Base-by-base conservation (phyloP, 2,329 filamentous ascomycete genomes). In the Escovopsis sp. region DNA sequence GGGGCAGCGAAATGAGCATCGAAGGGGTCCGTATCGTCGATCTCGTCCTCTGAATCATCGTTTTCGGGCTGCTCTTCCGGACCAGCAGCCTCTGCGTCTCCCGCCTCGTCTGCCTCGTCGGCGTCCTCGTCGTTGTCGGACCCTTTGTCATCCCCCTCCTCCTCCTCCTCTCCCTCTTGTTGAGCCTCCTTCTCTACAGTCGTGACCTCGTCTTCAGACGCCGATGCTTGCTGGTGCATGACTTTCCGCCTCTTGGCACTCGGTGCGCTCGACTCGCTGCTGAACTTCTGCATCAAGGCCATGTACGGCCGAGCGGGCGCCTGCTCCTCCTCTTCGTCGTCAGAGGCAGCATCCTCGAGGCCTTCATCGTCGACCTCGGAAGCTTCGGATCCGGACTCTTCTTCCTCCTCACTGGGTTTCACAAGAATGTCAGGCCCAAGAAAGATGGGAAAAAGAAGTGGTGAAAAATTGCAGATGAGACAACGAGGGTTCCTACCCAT, bases 1-100 rank as follows among this genome's bases (percentile, higher is more conserved):
- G 79, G 76, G 36, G 69, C 69, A 32, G 77, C 75, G 57, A 93
- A 94, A 61, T 95, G 89, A 7, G 67, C 63, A 48, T 91, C 82
- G 54, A 93, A 95, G 0, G 85, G 82, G 58, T 94, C 84, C 2
- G 60, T 63, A 26, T 65, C 58, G 48, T 76, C 68, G 39, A 71
- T 68, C 12, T 72, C 67, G 36, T 74, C 71, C 39, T 69, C 66
- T 18, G 70, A 70, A 9, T 65, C 60, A 26, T 38, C 57, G 11
- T 64, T 60, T 12, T 61, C 49, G n/a, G 47, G 37, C 26, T 55
- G 46, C 6, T 59, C 58, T 12, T 58, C 57, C 3, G 43, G 19
- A 5, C 41, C 47, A 6, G 41, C 36, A 9, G 43, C 6, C 28
- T 30, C 44, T 5, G 45, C 32, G 12, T 48, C 45, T 19, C 49